Percentiles rank a stretch among this genome's conserved stretches.
Evolutionary conservation across 2,329 filamentous ascomycete species (phyloP).

Genomic region (Fusarium odoratissimum): DNA sequence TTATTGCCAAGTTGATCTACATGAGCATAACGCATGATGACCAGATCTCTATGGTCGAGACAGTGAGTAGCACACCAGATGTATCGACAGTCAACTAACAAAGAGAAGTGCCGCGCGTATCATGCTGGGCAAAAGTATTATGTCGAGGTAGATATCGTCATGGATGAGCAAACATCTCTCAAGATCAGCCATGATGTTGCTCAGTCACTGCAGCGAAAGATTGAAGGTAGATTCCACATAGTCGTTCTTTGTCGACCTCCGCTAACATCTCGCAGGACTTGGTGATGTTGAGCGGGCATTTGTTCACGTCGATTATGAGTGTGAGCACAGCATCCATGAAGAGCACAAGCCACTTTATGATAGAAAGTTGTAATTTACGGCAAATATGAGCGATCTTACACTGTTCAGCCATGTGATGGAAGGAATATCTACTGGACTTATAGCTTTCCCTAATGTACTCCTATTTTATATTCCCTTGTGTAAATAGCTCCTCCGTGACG

Average conservation of each 20-base stretch:
- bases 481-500: neutral
- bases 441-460: neutral
- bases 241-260: too few species aligned
- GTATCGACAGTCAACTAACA: neutral
- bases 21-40: neutral
- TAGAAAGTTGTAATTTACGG: neutral
- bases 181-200: constrained; percentile 7
- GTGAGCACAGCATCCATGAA: neutral
- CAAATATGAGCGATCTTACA: neutral
- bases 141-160: neutral
- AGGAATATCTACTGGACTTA: neutral
- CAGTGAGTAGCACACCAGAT: neutral
- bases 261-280: neutral
- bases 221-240: neutral
- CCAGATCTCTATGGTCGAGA: neutral
- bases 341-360: neutral
- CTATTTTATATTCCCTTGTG: too few species aligned
- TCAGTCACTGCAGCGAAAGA: neutral
- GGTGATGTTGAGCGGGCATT: neutral
- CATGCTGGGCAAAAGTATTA: neutral
- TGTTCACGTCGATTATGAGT: neutral
- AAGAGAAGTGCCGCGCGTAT: neutral
- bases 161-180: neutral
- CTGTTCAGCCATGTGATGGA: too few species aligned
- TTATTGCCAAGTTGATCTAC: neutral